Conservation (phyloP, 2,329 filamentous ascomycete species). For the Calonectria multiphialidica region DNA sequence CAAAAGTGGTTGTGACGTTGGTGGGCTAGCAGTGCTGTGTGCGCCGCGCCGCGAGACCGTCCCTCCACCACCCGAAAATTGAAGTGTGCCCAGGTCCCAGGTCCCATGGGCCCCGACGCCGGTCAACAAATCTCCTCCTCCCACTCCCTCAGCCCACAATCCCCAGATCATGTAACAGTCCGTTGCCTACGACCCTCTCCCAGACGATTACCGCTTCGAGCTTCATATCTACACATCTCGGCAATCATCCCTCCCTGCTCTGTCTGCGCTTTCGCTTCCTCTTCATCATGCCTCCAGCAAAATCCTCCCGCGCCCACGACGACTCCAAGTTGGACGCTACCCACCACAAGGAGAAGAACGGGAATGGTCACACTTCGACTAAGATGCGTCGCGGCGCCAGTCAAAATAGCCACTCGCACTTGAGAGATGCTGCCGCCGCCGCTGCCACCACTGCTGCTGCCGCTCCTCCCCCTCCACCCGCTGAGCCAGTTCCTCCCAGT, state of each 20-base stretch:
- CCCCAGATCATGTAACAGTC: constrained; percentile 38
- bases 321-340: constrained; percentile 58
- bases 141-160: constrained; percentile 23
- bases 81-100: constrained; percentile 28
- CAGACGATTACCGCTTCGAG: constrained; percentile 6
- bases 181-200: not conserved
- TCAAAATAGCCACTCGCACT: constrained; percentile 60
- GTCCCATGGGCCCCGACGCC: constrained; percentile 35
- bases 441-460: constrained; percentile 48
- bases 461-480: constrained; percentile 36
- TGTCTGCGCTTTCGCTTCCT: constrained; percentile 7
- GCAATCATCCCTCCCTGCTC: constrained; percentile 6
- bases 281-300: constrained; percentile 58
- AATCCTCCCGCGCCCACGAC: constrained; percentile 60
- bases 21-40: constrained; percentile 21
- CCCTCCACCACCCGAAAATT: constrained; percentile 38
- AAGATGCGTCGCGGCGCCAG: constrained; percentile 69
- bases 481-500: constrained; percentile 48
- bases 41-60: constrained; percentile 17
- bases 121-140: constrained; percentile 34
- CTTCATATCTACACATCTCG: constrained; percentile 14
- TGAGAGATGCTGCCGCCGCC: constrained; percentile 56
- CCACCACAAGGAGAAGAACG: constrained; percentile 59
- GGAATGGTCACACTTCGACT: constrained; percentile 57
- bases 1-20: constrained; percentile 33